phyloP scores from a whole-genome alignment of 352 stramenopile species.

The Pilasporangium apinafurcum region DNA sequence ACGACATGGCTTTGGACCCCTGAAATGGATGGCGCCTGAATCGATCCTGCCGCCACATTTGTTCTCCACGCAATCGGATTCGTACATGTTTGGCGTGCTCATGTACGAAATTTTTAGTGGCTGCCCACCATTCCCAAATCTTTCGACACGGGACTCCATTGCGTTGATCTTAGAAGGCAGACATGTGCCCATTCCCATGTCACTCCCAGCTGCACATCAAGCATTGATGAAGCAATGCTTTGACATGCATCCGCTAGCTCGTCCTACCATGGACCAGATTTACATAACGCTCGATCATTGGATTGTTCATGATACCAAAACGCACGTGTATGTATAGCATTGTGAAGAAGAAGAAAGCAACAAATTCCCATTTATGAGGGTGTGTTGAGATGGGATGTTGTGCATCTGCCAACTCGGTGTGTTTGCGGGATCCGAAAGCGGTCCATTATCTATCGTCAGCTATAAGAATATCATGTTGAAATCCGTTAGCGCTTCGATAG shows the following conservation, averaged over 20 bases:
- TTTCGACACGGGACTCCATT: slow-evolving; percentile 46
- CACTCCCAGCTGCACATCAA: slow-evolving; percentile 30
- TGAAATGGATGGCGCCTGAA: slow-evolving; percentile 77
- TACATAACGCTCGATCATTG: slow-evolving; percentile 54
- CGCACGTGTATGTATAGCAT: slow-evolving; percentile 6
- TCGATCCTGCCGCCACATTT: slow-evolving; percentile 55
- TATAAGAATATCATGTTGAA: too few species aligned
- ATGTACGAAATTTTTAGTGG: slow-evolving; percentile 77
- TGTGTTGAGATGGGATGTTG: too few species aligned
- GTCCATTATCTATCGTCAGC: too few species aligned
- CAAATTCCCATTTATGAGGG: too few species aligned
- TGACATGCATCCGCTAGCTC: slow-evolving; percentile 36
- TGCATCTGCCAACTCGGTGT: too few species aligned
- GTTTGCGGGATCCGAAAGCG: too few species aligned
- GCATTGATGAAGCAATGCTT: slow-evolving; percentile 62
- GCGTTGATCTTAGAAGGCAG: slow-evolving; percentile 58
- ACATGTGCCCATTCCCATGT: slow-evolving; percentile 42
- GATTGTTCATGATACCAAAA: slow-evolving; percentile 43
- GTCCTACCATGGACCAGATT: slow-evolving; percentile 65
- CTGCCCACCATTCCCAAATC: slow-evolving; percentile 37
- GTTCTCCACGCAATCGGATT: slow-evolving; percentile 65
- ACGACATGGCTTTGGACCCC: slow-evolving; percentile 47
- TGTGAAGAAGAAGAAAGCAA: too few species aligned
- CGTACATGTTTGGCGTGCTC: slow-evolving; percentile 73
- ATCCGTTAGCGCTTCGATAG: too few species aligned